phyloP scores from a whole-genome alignment of 306 rosid genomes.

The Dryas drummondii region DNA sequence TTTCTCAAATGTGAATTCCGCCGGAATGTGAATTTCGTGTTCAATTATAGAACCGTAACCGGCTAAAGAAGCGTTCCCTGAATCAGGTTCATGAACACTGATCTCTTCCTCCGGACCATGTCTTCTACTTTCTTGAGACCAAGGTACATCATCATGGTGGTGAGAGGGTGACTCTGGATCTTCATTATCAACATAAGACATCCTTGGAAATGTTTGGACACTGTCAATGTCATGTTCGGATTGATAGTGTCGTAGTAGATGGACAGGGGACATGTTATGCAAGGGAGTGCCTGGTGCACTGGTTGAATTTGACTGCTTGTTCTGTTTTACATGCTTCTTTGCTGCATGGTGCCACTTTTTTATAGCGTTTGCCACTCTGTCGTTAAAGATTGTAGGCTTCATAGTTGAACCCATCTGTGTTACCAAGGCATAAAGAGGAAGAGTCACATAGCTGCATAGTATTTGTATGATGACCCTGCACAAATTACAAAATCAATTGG shows the following conservation, averaged over 20 bases:
- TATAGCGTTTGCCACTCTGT: conserved; percentile 60
- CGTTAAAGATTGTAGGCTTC: conserved; percentile 75
- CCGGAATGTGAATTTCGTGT: conserved; percentile 23
- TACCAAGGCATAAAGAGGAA: conserved; percentile 86
- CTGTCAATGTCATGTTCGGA: conserved; percentile 37
- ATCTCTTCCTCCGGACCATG: conserved; percentile 7
- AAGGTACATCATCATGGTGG: conserved; percentile 18
- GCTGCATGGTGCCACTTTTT: conserved; percentile 68
- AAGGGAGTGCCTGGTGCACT: conserved; percentile 47
- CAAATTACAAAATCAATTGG: not conserved
- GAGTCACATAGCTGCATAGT: conserved; percentile 84
- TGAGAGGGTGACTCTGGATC: conserved; percentile 29
- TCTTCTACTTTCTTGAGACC: conserved; percentile 5
- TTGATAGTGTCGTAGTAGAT: conserved; percentile 42
- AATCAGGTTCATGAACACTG: not conserved
- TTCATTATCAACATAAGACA: conserved; percentile 20
- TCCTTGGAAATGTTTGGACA: conserved; percentile 33
- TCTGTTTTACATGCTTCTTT: conserved; percentile 46
- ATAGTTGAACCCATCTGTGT: conserved; percentile 93
- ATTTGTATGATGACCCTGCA: conserved; percentile 67
- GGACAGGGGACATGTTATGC: conserved; percentile 52
- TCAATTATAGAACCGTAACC: conserved; percentile 5
- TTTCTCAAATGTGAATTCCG: conserved; percentile 25
- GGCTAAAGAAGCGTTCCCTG: not conserved
- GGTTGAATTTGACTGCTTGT: conserved; percentile 30